Evolutionary conservation across 768 basidiomycete species (phyloP).

Genomic region (Amanita inopinata): DNA sequence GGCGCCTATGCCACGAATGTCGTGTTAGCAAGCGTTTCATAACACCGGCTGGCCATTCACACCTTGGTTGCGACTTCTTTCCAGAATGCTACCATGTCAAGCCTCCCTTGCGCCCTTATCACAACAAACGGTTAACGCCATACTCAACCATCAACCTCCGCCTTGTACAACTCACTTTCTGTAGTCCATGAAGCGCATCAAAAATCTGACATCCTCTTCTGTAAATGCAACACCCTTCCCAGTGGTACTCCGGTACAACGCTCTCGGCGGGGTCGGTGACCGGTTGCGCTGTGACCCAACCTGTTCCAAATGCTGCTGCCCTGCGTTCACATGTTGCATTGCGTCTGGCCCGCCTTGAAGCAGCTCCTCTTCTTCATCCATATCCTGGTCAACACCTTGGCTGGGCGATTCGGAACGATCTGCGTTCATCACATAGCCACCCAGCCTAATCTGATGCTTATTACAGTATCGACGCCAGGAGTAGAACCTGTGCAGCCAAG

Average conservation of each 20-base stretch:
- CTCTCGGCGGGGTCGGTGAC: constrained; percentile 74
- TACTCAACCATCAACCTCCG: too few species aligned
- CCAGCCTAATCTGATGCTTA: constrained; percentile 85
- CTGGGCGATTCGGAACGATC: constrained; percentile 38
- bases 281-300: constrained; percentile 35
- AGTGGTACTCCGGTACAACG: constrained; percentile 75
- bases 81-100: constrained; percentile 74
- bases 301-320: constrained; percentile 21
- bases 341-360: constrained; percentile 26
- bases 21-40: background rate
- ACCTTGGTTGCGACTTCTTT: constrained; percentile 68
- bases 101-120: constrained; percentile 42
- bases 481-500: constrained; percentile 53
- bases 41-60: constrained; percentile 7
- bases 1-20: constrained; percentile 48
- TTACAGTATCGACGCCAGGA: constrained; percentile 91
- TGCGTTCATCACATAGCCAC: constrained; percentile 71
- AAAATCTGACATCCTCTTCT: constrained; percentile 68
- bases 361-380: constrained; percentile 31
- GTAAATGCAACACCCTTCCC: constrained; percentile 89
- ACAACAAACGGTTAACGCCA: too few species aligned
- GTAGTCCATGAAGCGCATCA: constrained; percentile 71
- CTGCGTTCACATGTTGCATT: constrained; percentile 35
- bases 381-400: constrained; percentile 33
- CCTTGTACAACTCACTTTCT: constrained; percentile 66